Evolutionary conservation across 768 basidiomycete genomes (phyloP).

Genomic region (Gyrodon lividus): DNA sequence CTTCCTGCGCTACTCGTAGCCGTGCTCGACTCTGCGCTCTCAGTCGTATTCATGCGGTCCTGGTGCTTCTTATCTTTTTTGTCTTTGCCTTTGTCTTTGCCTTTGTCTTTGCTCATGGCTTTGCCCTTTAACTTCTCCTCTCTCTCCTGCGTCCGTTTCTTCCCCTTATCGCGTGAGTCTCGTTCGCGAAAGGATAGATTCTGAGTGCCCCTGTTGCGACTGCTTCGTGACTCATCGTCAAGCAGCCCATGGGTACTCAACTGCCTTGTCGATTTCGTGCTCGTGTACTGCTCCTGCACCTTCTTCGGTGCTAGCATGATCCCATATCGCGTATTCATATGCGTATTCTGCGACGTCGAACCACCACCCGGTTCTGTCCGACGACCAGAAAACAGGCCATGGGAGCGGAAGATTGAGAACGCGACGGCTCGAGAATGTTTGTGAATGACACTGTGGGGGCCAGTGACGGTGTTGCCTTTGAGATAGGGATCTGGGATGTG

Average conservation of each 20-base stretch:
- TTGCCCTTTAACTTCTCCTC: constrained; percentile 19
- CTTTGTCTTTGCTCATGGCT: constrained; percentile 16
- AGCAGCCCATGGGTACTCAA: constrained; percentile 67
- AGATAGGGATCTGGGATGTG: constrained; percentile 52
- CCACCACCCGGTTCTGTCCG: constrained; percentile 6
- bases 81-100: constrained; percentile 33
- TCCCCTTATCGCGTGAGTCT: constrained; percentile 24
- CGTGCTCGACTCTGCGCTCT: constrained; percentile 32
- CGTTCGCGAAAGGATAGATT: constrained; percentile 17
- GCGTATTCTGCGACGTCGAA: constrained; percentile 15
- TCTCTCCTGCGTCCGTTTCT: constrained; percentile 13
- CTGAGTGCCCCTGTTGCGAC: constrained; percentile 18
- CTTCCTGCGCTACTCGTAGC: constrained; percentile 33
- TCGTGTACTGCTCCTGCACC: constrained; percentile 79
- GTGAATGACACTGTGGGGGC: constrained; percentile 70
- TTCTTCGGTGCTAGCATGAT: constrained; percentile 70
- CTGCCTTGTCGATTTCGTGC: constrained; percentile 68
- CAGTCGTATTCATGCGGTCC: constrained; percentile 26
- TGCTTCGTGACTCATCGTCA: constrained; percentile 38
- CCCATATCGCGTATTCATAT: constrained; percentile 30
- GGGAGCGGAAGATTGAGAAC: constrained; percentile 75
- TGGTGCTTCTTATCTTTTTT: constrained; percentile 32
- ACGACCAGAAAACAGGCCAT: constrained; percentile 30
- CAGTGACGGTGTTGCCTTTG: constrained; percentile 42
- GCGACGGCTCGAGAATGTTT: constrained; percentile 79